phyloP scores from a whole-genome alignment of 768 basidiomycete species.

The Boletus speciosus region DNA sequence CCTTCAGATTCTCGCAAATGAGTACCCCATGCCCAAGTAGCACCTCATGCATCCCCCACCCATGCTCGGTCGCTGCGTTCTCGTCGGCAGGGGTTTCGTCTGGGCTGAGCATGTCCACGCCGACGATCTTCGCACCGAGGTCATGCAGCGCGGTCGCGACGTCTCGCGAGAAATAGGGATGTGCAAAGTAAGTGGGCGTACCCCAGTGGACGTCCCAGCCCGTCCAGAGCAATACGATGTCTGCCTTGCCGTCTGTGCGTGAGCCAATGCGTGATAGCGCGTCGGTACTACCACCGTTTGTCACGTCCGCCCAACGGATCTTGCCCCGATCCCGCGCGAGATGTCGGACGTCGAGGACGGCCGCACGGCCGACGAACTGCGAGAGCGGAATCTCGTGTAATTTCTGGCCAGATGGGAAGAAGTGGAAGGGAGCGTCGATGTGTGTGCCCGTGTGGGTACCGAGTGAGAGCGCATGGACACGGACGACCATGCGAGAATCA shows the following conservation, averaged over 20 bases:
- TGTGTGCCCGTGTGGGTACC: constrained; percentile 78
- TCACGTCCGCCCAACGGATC: constrained; percentile 50
- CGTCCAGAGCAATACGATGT: constrained; percentile 57
- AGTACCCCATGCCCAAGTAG: constrained; percentile 59
- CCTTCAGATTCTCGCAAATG: constrained; percentile 69
- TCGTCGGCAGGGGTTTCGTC: constrained; percentile 48
- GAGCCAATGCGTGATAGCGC: constrained; percentile 20
- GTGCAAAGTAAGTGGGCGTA: constrained; percentile 49
- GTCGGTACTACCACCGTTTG: neutral
- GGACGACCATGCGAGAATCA: constrained; percentile 15
- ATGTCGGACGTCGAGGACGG: constrained; percentile 52
- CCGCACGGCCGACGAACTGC: constrained; percentile 51
- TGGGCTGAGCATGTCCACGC: constrained; percentile 62
- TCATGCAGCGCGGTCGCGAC: constrained; percentile 49
- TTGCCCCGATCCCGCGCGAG: constrained; percentile 38
- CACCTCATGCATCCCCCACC: constrained; percentile 53
- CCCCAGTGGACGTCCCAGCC: constrained; percentile 64
- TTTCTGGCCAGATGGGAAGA: constrained; percentile 52
- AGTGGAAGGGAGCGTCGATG: constrained; percentile 76
- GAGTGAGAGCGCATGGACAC: constrained; percentile 41
- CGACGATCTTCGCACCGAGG: constrained; percentile 54
- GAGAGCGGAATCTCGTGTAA: constrained; percentile 57
- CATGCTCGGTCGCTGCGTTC: constrained; percentile 9
- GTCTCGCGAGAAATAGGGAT: constrained; percentile 58
- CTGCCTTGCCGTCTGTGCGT: constrained; percentile 25